Evolutionary conservation across 2,329 filamentous ascomycete genomes (phyloP).

Genomic region (Tympanopsis confertula): DNA sequence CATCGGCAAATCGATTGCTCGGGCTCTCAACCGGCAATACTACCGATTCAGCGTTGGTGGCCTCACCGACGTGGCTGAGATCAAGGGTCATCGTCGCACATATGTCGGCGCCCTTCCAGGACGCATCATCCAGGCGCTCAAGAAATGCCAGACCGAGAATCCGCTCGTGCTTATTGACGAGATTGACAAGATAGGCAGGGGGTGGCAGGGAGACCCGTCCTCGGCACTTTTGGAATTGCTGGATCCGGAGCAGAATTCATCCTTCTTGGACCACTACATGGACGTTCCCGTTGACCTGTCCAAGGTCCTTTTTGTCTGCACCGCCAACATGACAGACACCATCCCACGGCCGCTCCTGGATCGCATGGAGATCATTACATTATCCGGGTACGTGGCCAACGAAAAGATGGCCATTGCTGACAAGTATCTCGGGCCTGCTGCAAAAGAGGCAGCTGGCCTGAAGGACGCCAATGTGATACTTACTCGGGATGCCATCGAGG

Average conservation of each 20-base stretch:
- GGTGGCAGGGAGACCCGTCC: constrained; percentile 91
- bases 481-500: constrained; percentile 76
- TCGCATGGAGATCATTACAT: constrained; percentile 92
- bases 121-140: constrained; percentile 92
- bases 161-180: constrained; percentile 93
- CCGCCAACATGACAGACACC: constrained; percentile 96
- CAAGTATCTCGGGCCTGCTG: constrained; percentile 79
- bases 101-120: constrained; percentile 93
- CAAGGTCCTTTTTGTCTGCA: constrained; percentile 97
- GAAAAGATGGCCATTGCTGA: constrained; percentile 99
- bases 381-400: constrained; percentile 92
- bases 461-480: constrained; percentile 86
- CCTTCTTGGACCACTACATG: constrained; percentile 97
- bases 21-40: constrained; percentile 88
- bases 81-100: constrained; percentile 92
- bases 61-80: constrained; percentile 92
- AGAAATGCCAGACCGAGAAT: constrained; percentile 98
- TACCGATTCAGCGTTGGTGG: constrained; percentile 97
- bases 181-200: constrained; percentile 93
- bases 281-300: constrained; percentile 95
- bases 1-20: constrained; percentile 94
- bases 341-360: constrained; percentile 89
- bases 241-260: constrained; percentile 93
- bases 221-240: constrained; percentile 87
- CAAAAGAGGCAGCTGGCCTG: constrained; percentile 85